Evolutionary conservation across 2,329 filamentous ascomycete genomes (phyloP), one percentile per base, ranked within the genome.

Genomic region (Epichloe scottii): DNA sequence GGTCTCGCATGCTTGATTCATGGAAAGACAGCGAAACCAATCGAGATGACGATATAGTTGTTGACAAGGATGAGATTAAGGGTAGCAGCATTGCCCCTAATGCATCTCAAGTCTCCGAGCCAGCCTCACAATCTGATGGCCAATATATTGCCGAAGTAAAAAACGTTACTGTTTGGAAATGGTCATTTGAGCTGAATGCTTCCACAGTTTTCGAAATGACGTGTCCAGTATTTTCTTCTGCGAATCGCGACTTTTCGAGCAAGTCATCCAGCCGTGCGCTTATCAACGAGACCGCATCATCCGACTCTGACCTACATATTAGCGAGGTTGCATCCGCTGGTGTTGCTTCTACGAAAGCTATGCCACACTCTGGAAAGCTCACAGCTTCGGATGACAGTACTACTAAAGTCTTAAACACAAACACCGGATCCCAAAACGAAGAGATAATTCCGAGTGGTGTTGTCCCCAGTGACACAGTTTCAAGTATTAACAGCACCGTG

Each of bases 1-100:
- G 93, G 6, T 95, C 91, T 0, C 93, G 95, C 73, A 86, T 98
- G 82, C 81, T 97, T 60, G 89, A 98, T 64, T 90, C 91, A 51
- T 88, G 87, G 71, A 89, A 91, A 63, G 87, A 95, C 51, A 84
- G 87, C 51, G 88, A 94, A 56, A 72, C 75, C 40, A 72, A 76
- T 15, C 78, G 79, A 51, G 78, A 83, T n/a, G 81, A 85, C 15
- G 78, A 81, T 17, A 73, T 79, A 34, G 68, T 71, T 68, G 46
- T 57, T 71, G 53, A 62, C 12, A 49, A 58, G 41, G 49, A 63
- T 56, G 53, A 63, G 54, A 17, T 26, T 5, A 19, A 34, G 12
- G 37, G 26, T 4, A 43, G 30, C n/a, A 14, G 45, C 6, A 14
- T 41, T 39, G 33, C 17, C 10, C n/a, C 37, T 6, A 34, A 51